Percentiles rank a stretch among this genome's conserved stretches.
These are phyloP conservation scores for Dactylellina sp. DNA, from an alignment of 2,329 filamentous ascomycete genomes.

Conservation along the genomic window DNA sequence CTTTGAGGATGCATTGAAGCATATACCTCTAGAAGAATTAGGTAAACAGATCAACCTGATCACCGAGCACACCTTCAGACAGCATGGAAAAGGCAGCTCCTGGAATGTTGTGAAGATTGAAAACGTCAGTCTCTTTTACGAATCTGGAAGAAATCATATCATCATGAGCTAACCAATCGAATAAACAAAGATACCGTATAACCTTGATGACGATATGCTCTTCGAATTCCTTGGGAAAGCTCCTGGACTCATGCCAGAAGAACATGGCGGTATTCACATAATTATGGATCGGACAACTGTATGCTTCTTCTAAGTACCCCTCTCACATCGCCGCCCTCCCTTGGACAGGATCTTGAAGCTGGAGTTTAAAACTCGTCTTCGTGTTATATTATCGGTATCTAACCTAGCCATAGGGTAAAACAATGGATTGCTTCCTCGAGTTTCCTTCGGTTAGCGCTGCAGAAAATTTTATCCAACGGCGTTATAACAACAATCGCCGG, in stretches of 20 bases:
- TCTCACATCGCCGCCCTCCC: neutral
- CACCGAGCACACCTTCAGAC: neutral
- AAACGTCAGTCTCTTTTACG: slow-evolving; percentile 26
- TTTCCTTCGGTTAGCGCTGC: slow-evolving; percentile 70
- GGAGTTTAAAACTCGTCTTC: neutral
- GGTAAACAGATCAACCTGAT: slow-evolving; percentile 37
- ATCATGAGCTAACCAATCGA: neutral
- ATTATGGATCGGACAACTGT: slow-evolving; percentile 70
- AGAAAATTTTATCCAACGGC: slow-evolving; percentile 64
- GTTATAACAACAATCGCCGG: slow-evolving; percentile 59
- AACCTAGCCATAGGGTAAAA: slow-evolving; percentile 68
- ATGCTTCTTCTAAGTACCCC: slow-evolving; percentile 7
- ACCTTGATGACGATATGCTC: slow-evolving; percentile 62
- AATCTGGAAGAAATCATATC: too few relatives aligned
- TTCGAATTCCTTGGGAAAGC: slow-evolving; percentile 72
- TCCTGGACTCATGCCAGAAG: slow-evolving; percentile 69
- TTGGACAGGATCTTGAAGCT: too few relatives aligned
- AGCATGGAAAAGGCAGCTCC: slow-evolving; percentile 1
- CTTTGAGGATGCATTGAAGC: slow-evolving; percentile 36
- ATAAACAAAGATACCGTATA: slow-evolving; percentile 44
- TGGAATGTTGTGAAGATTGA: slow-evolving; percentile 56
- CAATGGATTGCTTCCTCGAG: slow-evolving; percentile 73
- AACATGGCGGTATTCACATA: slow-evolving; percentile 69
- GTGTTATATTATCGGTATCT: neutral
- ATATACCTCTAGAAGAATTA: slow-evolving; percentile 46